These are phyloP conservation scores for Naganishia kalamii DNA, from an alignment of 768 basidiomycete species.

Conservation along the genomic window DNA sequence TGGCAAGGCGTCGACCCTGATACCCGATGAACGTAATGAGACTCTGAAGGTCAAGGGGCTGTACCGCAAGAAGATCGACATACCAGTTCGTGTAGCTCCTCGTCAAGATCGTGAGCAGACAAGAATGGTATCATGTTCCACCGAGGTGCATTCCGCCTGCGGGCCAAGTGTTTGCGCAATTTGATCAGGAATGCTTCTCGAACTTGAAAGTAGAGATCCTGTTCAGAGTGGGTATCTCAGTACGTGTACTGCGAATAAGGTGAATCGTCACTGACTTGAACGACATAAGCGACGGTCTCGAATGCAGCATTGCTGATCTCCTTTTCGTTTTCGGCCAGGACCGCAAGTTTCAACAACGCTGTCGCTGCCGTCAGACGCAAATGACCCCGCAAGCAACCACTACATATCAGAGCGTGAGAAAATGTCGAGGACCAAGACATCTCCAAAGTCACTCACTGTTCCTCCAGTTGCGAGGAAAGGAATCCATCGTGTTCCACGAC, in stretches of 20 bases:
- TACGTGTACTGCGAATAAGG: background rate
- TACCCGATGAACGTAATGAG: conserved; percentile 8
- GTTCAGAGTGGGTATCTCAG: conserved; percentile 1
- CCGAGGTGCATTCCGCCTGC: conserved; percentile 60
- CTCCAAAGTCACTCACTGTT: too few relatives aligned
- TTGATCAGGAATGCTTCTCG: conserved; percentile 72
- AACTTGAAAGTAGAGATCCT: conserved; percentile 87
- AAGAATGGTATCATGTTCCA: conserved; percentile 84
- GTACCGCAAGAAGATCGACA: conserved; percentile 24
- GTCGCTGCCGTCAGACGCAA: conserved; percentile 76
- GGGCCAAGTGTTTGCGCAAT: conserved; percentile 59
- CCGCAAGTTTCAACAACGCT: conserved; percentile 69
- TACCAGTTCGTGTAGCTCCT: conserved; percentile 66
- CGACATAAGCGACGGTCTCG: conserved; percentile 61
- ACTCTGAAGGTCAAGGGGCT: conserved; percentile 3
- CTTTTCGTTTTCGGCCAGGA: conserved; percentile 53
- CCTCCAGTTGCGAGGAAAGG: conserved; percentile 54
- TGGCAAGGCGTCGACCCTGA: conserved; percentile 15
- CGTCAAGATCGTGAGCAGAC: conserved; percentile 83
- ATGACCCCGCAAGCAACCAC: conserved; percentile 57
- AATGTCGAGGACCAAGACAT: conserved; percentile 27
- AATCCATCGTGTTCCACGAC: conserved; percentile 67
- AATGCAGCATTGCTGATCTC: conserved; percentile 58
- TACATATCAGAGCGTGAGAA: conserved; percentile 38
- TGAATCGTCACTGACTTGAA: conserved; percentile 57